Conservation (phyloP, 1,284 basidiomycete species). For the Violaceomyces palustris region DNA sequence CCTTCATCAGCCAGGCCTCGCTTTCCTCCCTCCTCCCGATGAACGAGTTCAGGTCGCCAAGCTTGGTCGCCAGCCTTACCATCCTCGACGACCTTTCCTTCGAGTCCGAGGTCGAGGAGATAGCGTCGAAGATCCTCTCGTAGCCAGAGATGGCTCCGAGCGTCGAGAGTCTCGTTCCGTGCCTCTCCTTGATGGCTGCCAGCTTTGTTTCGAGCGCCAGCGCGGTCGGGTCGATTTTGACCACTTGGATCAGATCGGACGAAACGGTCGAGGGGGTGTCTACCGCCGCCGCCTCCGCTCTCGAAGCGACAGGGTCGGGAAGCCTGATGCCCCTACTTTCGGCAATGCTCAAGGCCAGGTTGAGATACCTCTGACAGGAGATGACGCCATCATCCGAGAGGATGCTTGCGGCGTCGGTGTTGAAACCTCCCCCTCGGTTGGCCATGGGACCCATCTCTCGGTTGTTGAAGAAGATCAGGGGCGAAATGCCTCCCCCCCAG, state of each 20-base stretch:
- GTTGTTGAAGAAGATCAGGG: constrained; percentile 25
- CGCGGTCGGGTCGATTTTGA: constrained; percentile 21
- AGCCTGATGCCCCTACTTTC: constrained; percentile 29
- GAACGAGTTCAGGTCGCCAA: constrained; percentile 27
- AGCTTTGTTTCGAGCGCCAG: constrained; percentile 15
- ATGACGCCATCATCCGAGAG: constrained; percentile 29
- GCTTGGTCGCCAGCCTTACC: constrained; percentile 38
- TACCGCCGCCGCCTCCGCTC: constrained; percentile 18
- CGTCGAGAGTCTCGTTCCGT: constrained; percentile 13
- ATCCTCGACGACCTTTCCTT: constrained; percentile 3
- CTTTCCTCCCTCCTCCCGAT: constrained; percentile 16
- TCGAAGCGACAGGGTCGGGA: constrained; percentile 23
- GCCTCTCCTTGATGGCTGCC: constrained; percentile 23
- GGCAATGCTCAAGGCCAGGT: constrained; percentile 26
- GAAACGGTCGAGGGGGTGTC: no score
- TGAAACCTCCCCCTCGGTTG: no score
- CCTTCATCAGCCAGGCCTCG: constrained; percentile 26
- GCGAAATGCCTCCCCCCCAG: constrained; percentile 48
- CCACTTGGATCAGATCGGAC: no score
- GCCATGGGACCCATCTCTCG: constrained; percentile 18
- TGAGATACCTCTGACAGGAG: constrained; percentile 35
- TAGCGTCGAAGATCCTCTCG: constrained; percentile 24
- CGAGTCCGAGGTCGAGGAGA: not conserved
- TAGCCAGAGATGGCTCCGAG: constrained; percentile 14
- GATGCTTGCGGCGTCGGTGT: constrained; percentile 11